Percentiles rank a stretch among this genome's conserved stretches.
Conservation (phyloP, 345 rosid genomes). For the Eucalyptus camaldulensis region DNA sequence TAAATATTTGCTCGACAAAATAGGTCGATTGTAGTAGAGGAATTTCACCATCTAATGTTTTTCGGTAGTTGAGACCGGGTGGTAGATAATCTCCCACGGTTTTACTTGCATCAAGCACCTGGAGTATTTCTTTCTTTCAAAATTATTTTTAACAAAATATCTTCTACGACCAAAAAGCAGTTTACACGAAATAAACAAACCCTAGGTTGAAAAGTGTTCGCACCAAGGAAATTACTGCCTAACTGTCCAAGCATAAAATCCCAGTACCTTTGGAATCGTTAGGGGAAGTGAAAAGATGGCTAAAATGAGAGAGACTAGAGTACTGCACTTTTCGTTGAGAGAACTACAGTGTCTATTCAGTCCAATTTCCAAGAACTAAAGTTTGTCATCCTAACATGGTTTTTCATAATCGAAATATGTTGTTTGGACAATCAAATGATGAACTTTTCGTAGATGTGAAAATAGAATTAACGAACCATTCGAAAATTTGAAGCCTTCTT, state of each 20-base stretch:
- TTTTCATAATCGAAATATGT: no score
- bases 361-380: no score
- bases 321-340: background rate
- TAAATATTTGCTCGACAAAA: no score
- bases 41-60: background rate
- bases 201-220: background rate
- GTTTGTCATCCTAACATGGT: no score
- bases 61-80: background rate
- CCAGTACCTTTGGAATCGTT: background rate
- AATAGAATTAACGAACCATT: no score
- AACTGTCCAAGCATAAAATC: background rate
- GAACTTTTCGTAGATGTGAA: no score
- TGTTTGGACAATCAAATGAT: no score
- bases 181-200: background rate
- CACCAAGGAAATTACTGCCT: background rate
- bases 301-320: background rate
- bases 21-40: no score
- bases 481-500: no score
- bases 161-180: background rate
- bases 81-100: background rate
- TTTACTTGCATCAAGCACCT: background rate
- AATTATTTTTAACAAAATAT: background rate
- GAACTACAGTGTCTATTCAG: no score
- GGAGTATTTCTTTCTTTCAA: background rate
- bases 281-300: background rate